Conservation (phyloP, 345 rosid species). For the Erucastrum elatum region DNA sequence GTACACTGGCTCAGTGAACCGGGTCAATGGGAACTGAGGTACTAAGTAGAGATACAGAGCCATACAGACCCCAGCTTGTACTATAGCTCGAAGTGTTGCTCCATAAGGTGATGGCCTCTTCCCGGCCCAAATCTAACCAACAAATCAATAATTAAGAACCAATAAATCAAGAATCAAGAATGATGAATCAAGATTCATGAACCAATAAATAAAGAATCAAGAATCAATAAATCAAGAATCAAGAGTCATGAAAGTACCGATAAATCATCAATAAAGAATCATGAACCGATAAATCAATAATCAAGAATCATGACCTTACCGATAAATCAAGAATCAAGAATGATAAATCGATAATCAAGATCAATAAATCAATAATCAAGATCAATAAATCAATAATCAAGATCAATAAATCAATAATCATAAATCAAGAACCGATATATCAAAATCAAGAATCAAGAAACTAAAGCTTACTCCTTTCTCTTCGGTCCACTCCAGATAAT, state of each 20-base stretch:
- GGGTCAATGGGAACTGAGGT: constrained; percentile 67
- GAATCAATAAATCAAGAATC: neutral
- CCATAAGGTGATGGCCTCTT: constrained; percentile 60
- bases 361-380: too few species aligned
- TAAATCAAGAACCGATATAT: neutral
- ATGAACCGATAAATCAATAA: too few species aligned
- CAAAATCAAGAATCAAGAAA: constrained; percentile 9
- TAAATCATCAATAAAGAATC: neutral
- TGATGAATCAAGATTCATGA: neutral
- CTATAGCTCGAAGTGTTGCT: constrained; percentile 65
- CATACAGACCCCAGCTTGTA: constrained; percentile 87
- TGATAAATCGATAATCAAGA: too few species aligned
- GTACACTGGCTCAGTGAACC: constrained; percentile 69
- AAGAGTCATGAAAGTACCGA: neutral
- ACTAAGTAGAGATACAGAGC: constrained; percentile 71
- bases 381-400: too few species aligned
- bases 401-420: too few species aligned
- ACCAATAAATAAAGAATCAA: neutral
- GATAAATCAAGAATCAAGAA: too few species aligned
- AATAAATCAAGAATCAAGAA: neutral
- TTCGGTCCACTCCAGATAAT: constrained; percentile 92
- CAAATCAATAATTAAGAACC: neutral
- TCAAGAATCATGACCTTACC: too few species aligned
- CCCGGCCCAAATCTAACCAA: constrained; percentile 68
- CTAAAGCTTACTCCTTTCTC: constrained; percentile 66